phyloP scores from a whole-genome alignment of 352 stramenopile species.

The Phytophthora meadii region DNA sequence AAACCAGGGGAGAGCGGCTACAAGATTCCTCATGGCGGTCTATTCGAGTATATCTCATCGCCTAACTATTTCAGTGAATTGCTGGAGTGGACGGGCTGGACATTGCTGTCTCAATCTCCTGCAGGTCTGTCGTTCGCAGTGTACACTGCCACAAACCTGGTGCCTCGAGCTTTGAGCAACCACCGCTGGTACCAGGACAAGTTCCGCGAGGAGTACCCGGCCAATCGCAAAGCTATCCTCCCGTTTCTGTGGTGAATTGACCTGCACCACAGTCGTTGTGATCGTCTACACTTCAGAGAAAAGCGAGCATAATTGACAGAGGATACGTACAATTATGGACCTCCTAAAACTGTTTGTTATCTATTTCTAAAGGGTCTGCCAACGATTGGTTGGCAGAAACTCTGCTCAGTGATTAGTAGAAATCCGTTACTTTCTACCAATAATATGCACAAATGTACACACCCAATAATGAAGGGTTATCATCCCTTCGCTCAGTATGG shows the following conservation, averaged over 20 bases:
- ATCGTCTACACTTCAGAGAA: neutral
- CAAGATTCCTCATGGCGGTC: slow-evolving; percentile 58
- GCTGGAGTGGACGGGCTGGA: slow-evolving; percentile 80
- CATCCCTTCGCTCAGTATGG: too few species aligned
- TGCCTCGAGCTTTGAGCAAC: slow-evolving; percentile 56
- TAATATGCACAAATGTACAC: too few species aligned
- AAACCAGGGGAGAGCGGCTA: slow-evolving; percentile 64
- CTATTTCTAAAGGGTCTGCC: too few species aligned
- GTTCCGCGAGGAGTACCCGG: slow-evolving; percentile 54
- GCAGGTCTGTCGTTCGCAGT: slow-evolving; percentile 57
- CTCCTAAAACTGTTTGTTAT: too few species aligned
- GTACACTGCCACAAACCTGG: slow-evolving; percentile 59
- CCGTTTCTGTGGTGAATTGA: slow-evolving; percentile 46
- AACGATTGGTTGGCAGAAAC: too few species aligned
- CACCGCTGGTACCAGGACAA: slow-evolving; percentile 67
- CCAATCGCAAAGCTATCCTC: slow-evolving; percentile 43
- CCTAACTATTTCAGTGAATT: slow-evolving; percentile 82
- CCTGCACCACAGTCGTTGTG: neutral
- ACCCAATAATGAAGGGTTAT: too few species aligned
- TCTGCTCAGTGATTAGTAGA: too few species aligned
- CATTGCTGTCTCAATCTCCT: slow-evolving; percentile 61
- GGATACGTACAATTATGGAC: too few species aligned
- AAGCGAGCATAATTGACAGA: too few species aligned
- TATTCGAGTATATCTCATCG: slow-evolving; percentile 80
- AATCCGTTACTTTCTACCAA: too few species aligned